Evolutionary conservation across 2,329 filamentous ascomycete genomes (phyloP), one percentile per base, ranked within the genome.

Genomic region (Ophiobolus disseminans): DNA sequence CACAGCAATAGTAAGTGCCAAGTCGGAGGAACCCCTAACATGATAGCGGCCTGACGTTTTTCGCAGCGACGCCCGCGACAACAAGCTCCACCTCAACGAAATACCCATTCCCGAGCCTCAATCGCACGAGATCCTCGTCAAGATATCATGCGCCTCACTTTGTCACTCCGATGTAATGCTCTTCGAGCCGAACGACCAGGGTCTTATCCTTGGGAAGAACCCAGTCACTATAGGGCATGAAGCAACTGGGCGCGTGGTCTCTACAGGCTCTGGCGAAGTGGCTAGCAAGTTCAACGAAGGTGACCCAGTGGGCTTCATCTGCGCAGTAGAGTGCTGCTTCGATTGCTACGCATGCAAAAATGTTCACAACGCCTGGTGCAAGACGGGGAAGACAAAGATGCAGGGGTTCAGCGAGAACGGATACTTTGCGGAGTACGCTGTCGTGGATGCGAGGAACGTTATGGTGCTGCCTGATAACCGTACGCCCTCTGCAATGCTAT

Each of bases 41-140:
- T n/a, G n/a, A n/a, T n/a, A n/a, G n/a, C n/a, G n/a, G n/a, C 2
- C 41, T 28, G 23, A 44, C 30, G 10, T 4, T 6, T 4, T 9
- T 14, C 13, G 16, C 13, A 44, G 41, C 37, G 66, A 72, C 31
- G 48, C 53, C 9, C 57, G 62, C 23, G 69, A 72, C 50, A 72
- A 73, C 45, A 67, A 70, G 42, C 56, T 75, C 9, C 63, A 73
- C 26, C 70, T 79, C 45, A 78, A 80, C 44, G 65, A 75, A 31
- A 63, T 80, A 21, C 73, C 76, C 7, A 70, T 80, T 25, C 78
- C 78, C 3, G 62, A 64, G 21, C 76, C 77, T 3, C 66, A 66
- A 22, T 68, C 69, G 19, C 73, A 78, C 53, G 66, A 80, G 55
- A 30, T 76, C 17, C 65, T 76, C 13, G 66, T 76, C 17, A 73